These are phyloP conservation scores for Salix dunnii DNA, from an alignment of 345 rosid genomes.

Conservation along the genomic window DNA sequence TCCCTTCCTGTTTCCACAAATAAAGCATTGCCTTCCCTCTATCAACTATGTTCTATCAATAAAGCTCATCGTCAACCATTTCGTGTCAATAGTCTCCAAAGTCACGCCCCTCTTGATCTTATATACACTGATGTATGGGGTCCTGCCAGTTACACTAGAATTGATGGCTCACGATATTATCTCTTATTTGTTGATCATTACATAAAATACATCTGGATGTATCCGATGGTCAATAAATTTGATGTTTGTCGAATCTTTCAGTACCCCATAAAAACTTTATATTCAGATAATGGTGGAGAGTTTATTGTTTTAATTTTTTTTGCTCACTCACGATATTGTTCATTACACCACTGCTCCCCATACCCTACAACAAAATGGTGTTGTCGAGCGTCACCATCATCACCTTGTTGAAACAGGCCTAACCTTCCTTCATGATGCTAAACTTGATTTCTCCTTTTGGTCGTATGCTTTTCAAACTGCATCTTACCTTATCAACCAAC, in stretches of 20 bases:
- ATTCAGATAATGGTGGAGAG: background rate
- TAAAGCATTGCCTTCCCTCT: background rate
- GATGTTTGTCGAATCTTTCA: too few relatives aligned
- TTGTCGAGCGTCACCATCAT: too few relatives aligned
- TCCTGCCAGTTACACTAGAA: background rate
- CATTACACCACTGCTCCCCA: background rate
- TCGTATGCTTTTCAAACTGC: too few relatives aligned
- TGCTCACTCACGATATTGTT: background rate
- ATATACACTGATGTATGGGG: background rate
- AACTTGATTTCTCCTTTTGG: too few relatives aligned
- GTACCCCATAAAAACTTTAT: background rate
- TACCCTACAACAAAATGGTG: too few relatives aligned
- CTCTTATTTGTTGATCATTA: background rate
- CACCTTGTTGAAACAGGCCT: too few relatives aligned
- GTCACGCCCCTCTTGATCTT: background rate
- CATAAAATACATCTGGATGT: background rate
- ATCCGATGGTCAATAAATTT: background rate
- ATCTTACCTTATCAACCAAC: too few relatives aligned
- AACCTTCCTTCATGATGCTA: too few relatives aligned
- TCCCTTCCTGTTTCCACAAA: background rate
- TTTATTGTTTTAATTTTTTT: too few relatives aligned
- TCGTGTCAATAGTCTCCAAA: background rate
- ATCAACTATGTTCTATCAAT: too few relatives aligned
- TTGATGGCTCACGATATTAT: too few relatives aligned
- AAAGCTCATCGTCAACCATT: background rate